A percentile compares a stretch with the other conserved stretches of the same genome.
Evolutionary conservation across 192 early-diverging fungal species (phyloP).

Genomic region (Coemansia sp.): DNA sequence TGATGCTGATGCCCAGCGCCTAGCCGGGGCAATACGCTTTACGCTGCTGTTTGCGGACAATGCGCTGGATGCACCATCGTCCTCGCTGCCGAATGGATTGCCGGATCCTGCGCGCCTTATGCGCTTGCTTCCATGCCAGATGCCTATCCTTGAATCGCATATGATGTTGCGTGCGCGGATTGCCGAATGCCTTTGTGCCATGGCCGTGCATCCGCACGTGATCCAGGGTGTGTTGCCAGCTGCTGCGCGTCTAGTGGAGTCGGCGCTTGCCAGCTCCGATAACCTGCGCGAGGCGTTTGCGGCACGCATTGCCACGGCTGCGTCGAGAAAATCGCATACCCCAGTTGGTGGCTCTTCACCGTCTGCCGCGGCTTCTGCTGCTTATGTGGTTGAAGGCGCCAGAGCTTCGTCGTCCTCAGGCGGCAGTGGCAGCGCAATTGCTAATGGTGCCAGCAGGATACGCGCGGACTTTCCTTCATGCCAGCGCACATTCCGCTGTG

Average conservation of each 20-base stretch:
- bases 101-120: background rate
- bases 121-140: conserved; percentile 16
- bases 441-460: background rate
- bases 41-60: conserved; percentile 50
- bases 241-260: conserved; percentile 30
- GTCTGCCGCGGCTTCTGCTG: background rate
- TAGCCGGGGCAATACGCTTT: conserved; percentile 13
- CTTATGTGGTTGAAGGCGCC: conserved; percentile 1
- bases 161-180: conserved; percentile 29
- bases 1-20: background rate
- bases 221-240: conserved; percentile 14
- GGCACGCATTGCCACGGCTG: conserved; percentile 12
- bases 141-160: conserved; percentile 21
- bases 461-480: background rate
- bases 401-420: background rate
- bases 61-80: conserved; percentile 43
- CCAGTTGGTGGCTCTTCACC: background rate
- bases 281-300: conserved; percentile 27
- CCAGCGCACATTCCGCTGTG: conserved; percentile 25
- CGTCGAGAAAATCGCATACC: background rate
- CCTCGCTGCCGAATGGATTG: background rate
- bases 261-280: conserved; percentile 23
- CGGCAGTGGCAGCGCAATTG: background rate
- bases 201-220: background rate
- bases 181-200: conserved; percentile 25